Percentiles rank a stretch among this genome's conserved stretches.
Conservation (phyloP, 352 stramenopile species). For the Phytopythium boreale region DNA sequence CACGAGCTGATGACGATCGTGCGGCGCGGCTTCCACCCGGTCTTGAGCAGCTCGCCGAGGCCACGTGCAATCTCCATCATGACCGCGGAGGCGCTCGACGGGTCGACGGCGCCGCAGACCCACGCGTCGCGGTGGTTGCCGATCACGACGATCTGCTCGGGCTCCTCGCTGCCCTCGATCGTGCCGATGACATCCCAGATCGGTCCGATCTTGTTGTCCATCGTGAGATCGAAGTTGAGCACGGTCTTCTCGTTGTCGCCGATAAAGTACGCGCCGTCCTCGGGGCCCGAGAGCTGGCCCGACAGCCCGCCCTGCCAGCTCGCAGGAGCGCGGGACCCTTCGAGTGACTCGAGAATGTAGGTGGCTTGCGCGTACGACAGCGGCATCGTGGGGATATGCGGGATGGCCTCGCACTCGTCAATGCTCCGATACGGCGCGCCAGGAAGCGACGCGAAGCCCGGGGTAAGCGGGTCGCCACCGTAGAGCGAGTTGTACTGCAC, state of each 20-base stretch:
- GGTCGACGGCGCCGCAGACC: slow-evolving; percentile 81
- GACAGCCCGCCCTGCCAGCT: slow-evolving; percentile 55
- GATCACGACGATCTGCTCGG: slow-evolving; percentile 67
- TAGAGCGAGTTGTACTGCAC: slow-evolving; percentile 70
- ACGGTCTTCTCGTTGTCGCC: slow-evolving; percentile 50
- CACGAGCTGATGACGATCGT: slow-evolving; percentile 63
- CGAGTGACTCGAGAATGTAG: slow-evolving; percentile 58
- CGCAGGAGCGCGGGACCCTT: slow-evolving; percentile 38
- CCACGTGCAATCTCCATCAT: slow-evolving; percentile 70
- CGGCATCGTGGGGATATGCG: slow-evolving; percentile 51
- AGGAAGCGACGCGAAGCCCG: slow-evolving; percentile 34
- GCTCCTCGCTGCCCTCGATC: slow-evolving; percentile 47
- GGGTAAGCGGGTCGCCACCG: slow-evolving; percentile 59
- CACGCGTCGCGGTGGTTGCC: slow-evolving; percentile 87
- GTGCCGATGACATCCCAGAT: slow-evolving; percentile 89
- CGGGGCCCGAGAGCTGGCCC: slow-evolving; percentile 71
- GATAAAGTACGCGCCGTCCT: slow-evolving; percentile 75
- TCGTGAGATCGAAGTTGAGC: slow-evolving; percentile 51
- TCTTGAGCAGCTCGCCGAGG: slow-evolving; percentile 45
- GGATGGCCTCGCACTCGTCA: slow-evolving; percentile 51
- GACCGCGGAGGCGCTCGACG: slow-evolving; percentile 60
- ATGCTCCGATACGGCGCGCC: slow-evolving; percentile 32
- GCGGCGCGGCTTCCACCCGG: slow-evolving; percentile 66
- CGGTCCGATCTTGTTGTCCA: slow-evolving; percentile 66
- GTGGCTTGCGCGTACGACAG: slow-evolving; percentile 76